Evolutionary conservation across 805 yeast species (phyloP), one percentile per base, ranked within the genome.

Genomic region (Sugiyamaella marilandica): DNA sequence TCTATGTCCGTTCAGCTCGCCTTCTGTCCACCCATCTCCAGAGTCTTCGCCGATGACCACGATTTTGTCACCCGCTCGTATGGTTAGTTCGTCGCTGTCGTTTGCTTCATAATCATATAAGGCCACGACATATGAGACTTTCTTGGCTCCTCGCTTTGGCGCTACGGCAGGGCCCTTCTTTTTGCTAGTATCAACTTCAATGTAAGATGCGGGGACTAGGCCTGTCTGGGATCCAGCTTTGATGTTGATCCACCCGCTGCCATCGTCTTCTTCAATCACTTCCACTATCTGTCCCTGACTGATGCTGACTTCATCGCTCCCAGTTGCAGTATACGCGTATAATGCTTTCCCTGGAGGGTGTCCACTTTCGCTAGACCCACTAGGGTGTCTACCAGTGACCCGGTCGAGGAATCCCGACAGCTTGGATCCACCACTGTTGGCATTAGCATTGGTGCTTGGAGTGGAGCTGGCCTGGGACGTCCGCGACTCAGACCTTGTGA

Each of bases 21-120:
- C 98, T 59, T 83, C 86, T 1, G 97, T 91, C 99, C 99, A 94
- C 0, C 99, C 99, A 37, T 78, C 78, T 9, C 89, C 91, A 49
- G 84, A 86, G 48, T 82, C 87, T 29, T 78, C 83, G 41, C 72
- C 74, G 0, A 86, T 62, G 10, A 94, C 77, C 10, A 78, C 75
- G 16, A 94, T 79, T 51, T 74, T 75, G 56, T 92, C 97, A 1
- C 96, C 97, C 0, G 78, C 83, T 7, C 59, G 62, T 18, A 94
- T 80, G 18, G 79, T 76, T 53, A 94, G 67, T 68, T 94, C 99
- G 61, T 87, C 92, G 24, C 79, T 84, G 10, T 88, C 94, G 54
- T 81, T 84, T 0, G 95, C 91, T 16, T 67, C 73, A 65, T 88
- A 91, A 57, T 84, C 88, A 66, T 84, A 91, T 53, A 85, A 65